Conservation (phyloP, 2,329 filamentous ascomycete genomes). For the Fusarium fracticaudum region DNA sequence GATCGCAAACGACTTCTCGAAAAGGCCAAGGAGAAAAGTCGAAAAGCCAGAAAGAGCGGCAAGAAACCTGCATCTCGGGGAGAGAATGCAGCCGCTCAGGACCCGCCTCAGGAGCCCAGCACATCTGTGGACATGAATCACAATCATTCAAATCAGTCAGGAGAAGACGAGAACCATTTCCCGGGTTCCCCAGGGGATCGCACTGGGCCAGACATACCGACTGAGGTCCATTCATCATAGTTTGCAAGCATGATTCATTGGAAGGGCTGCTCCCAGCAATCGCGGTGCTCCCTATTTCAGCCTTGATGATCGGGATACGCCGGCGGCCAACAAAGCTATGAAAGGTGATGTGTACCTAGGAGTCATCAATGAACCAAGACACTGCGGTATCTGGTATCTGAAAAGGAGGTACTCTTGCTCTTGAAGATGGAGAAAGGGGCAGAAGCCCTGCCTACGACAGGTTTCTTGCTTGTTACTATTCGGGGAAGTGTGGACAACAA, state of each 20-base stretch:
- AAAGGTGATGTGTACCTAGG: neutral
- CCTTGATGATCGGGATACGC: neutral
- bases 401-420: neutral
- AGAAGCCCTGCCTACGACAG: neutral
- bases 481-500: neutral
- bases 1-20: slow-evolving; percentile 86
- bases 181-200: slow-evolving; percentile 33
- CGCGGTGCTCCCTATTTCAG: neutral
- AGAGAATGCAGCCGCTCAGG: slow-evolving; percentile 38
- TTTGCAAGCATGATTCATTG: neutral
- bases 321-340: neutral
- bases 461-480: neutral
- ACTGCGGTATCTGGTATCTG: neutral
- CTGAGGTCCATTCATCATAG: slow-evolving; percentile 24
- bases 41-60: slow-evolving; percentile 83
- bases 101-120: slow-evolving; percentile 33
- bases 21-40: slow-evolving; percentile 92
- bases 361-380: neutral
- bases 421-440: neutral
- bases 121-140: slow-evolving; percentile 40
- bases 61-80: slow-evolving; percentile 67
- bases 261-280: neutral
- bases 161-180: slow-evolving; percentile 48
- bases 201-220: slow-evolving; percentile 24
- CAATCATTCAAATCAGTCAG: slow-evolving; percentile 52